Evolutionary conservation across 148 eudicot genomes (phyloP), one percentile per base, ranked within the genome.

Genomic region (Cornus controversa): DNA sequence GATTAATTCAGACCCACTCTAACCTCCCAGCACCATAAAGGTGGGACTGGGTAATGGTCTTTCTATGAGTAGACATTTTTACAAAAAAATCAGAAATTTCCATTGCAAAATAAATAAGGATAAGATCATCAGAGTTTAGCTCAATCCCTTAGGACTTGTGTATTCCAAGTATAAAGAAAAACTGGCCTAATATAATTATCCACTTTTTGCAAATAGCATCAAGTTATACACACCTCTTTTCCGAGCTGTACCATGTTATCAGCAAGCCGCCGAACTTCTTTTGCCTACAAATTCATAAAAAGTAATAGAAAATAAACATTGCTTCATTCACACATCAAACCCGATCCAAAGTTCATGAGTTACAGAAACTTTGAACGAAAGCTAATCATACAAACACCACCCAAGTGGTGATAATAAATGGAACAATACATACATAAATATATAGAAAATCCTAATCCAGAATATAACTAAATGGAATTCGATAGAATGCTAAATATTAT

Each of bases 201-300:
- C 20, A 50, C 57, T 2, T 13, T 3, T 50, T 11, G 57, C 15
- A 50, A 50, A 40, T 40, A 13, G 4, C 57, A 5, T 5, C 50
- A 31, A 22, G 63, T 27, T 36, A 24, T 25, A 64, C 92, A 64
- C 92, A 94, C 98, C 91, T 95, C 96, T 86, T 93, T 93, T 28
- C 98, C 98, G 27, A 93, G 87, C 77, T 91, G 91, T 67, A 95
- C 92, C 98, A 95, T 95, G 76, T 89, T 95, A 81, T 95, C 98
- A 84, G 98, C 98, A 82, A 95, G 89, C 82, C 98, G 83, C 1
- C 98, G 96, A 72, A 95, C 85, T 84, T 93, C 96, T 87, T 95
- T 95, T 26, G 98, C 98, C 97, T 95, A 78, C 66, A 73, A 50
- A 11, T 16, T 13, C 34, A 31, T 31, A 31, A 31, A 31, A 31